Conservation (phyloP, 164 flowering plant genomes). For the Vitis rotundifolia region DNA sequence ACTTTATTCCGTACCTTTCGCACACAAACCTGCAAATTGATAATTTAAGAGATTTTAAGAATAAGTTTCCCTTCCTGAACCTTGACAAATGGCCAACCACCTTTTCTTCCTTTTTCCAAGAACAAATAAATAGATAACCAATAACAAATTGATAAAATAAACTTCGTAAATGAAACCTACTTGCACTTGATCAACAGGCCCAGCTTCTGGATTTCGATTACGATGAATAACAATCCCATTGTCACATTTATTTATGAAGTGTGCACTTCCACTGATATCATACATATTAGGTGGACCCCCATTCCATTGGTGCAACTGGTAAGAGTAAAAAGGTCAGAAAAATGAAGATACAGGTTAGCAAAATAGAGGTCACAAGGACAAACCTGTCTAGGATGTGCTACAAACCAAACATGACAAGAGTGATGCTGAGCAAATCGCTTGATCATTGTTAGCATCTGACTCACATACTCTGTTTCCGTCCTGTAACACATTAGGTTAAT, state of each 20-base stretch:
- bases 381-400: slow-evolving; percentile 99
- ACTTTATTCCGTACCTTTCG: slow-evolving; percentile 93
- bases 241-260: slow-evolving; percentile 97
- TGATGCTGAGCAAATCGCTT: slow-evolving; percentile 97
- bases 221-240: slow-evolving; percentile 98
- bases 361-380: slow-evolving; percentile 3
- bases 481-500: slow-evolving; percentile 36
- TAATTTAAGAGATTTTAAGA: too few relatives aligned
- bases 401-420: slow-evolving; percentile 99
- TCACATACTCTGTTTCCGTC: slow-evolving; percentile 98
- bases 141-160: not conserved
- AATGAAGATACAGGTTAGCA: not conserved
- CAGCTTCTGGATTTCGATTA: slow-evolving; percentile 75
- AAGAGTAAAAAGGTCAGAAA: not conserved
- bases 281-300: slow-evolving; percentile 91
- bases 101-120: too few relatives aligned
- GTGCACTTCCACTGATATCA: slow-evolving; percentile 99
- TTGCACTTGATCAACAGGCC: slow-evolving; percentile 82
- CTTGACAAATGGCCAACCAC: too few relatives aligned
- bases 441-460: slow-evolving; percentile 89
- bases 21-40: slow-evolving; percentile 69
- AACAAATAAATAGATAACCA: too few relatives aligned
- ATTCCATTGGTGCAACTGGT: slow-evolving; percentile 83
- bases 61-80: too few relatives aligned
- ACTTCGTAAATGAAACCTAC: slow-evolving; percentile 30